Percentiles rank a stretch among this genome's conserved stretches.
phyloP scores from a whole-genome alignment of 2,329 filamentous ascomycete species.

The Fusarium sp. region DNA sequence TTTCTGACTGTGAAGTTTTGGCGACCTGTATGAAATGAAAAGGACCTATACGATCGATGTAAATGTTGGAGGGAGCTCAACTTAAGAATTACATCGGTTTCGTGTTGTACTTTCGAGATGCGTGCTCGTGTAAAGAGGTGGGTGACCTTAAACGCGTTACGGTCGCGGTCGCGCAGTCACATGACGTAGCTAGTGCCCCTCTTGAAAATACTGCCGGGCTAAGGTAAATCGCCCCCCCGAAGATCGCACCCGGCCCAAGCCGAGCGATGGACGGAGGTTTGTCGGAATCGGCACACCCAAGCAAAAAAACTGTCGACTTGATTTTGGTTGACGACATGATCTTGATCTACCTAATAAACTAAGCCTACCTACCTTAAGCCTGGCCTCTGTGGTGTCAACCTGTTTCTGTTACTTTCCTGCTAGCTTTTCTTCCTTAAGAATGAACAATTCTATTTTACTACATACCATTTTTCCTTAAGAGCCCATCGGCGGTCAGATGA shows the following conservation, averaged over 20 bases:
- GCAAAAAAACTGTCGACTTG: conserved; percentile 40
- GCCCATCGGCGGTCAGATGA: conserved; percentile 50
- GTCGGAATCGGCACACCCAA: conserved; percentile 41
- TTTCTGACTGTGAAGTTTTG: conserved; percentile 37
- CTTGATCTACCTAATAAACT: conserved; percentile 5
- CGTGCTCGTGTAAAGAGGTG: conserved; percentile 33
- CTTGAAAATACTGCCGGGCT: neutral
- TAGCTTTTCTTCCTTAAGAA: conserved; percentile 28
- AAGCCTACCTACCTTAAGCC: conserved; percentile 10
- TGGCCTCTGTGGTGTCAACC: neutral
- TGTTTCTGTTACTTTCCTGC: conserved; percentile 1
- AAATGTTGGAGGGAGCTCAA: neutral
- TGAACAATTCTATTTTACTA: conserved; percentile 25
- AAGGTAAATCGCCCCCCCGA: conserved; percentile 23
- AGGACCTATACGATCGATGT: neutral
- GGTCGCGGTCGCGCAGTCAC: conserved; percentile 45
- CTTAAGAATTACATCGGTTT: neutral
- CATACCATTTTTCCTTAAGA: conserved; percentile 17
- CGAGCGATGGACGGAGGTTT: conserved; percentile 38
- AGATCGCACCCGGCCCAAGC: conserved; percentile 39
- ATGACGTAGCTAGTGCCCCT: conserved; percentile 33
- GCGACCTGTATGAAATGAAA: conserved; percentile 47
- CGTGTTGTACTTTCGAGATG: conserved; percentile 8
- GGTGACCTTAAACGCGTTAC: conserved; percentile 34
- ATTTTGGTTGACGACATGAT: conserved; percentile 39